Base-by-base conservation (phyloP, 495 filamentous ascomycete species). In the Daldinia decipiens region DNA sequence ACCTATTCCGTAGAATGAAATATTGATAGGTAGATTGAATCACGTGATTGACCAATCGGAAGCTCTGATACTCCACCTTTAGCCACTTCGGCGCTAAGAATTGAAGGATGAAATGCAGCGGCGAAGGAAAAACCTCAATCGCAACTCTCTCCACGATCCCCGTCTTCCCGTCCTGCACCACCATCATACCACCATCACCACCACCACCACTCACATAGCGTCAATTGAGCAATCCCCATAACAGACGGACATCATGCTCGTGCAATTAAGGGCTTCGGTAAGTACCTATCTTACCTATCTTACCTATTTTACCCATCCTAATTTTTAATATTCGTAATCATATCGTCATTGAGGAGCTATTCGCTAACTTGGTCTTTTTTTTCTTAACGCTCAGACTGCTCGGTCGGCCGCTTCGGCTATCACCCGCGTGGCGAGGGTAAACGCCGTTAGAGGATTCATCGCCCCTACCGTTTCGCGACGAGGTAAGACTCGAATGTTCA, bases 371-470 rank as follows among this genome's bases (percentile, higher is more conserved):
- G 13, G 47, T 13, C 52, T 56, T 59, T 74, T 67, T 59, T 47
- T 40, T 67, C 70, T 70, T 66, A 75, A 70, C 53, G 73, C 55
- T 59, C 73, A 83, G 79, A 73, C 84, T 94, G 93, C 80, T 76
- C 93, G 94, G 88, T 90, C 91, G 81, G 84, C 91, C 82, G 81
- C 94, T 80, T 84, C 79, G 72, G 80, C 82, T 72, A 79, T 79
- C 74, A 77, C 89, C 85, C 90, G 93, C 80, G 85, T 90, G 78
- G 87, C 88, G 82, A 88, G 91, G 81, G 90, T 89, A 76, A 90
- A 90, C 80, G 83, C 86, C 80, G 82, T 86, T 74, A 91, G 95
- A 77, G 92, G 89, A 78, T 94, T 98, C 84, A 90, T 97, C 76
- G 84, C 85, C 52, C 88, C 92, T 43, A 93, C 91, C 34, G 86